A percentile compares a stretch with the other conserved stretches of the same genome.
Conservation (phyloP, 768 basidiomycete species). For the Neoboletus magnificus region DNA sequence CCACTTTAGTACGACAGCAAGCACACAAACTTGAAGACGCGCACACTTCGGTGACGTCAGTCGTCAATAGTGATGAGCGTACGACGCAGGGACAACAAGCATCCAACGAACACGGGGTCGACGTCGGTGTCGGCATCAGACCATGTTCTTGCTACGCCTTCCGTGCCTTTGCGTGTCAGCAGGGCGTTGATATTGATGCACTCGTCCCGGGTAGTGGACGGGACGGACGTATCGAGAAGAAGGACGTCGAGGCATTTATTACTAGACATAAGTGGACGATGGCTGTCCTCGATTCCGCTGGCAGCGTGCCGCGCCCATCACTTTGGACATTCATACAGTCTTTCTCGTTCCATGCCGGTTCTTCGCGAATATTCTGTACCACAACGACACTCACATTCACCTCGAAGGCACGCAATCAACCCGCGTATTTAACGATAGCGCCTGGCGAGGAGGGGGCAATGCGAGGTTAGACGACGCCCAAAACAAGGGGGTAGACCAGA, state of each 20-base stretch:
- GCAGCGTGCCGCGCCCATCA: not conserved
- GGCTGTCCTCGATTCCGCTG: not conserved
- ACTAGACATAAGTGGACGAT: not conserved
- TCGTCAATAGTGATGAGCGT: not conserved
- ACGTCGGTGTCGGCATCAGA: conserved; percentile 17
- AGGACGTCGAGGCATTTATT: conserved; percentile 67
- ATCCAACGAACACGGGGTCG: conserved; percentile 43
- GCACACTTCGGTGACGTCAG: too few species aligned
- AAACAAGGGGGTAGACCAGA: not conserved
- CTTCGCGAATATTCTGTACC: not conserved
- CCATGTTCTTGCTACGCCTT: conserved; percentile 66
- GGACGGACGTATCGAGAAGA: conserved; percentile 69
- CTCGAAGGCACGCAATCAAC: not conserved
- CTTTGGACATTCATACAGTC: not conserved
- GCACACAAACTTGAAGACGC: too few species aligned
- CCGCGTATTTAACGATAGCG: not conserved
- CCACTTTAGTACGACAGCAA: too few species aligned
- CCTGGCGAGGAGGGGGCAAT: not conserved
- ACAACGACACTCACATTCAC: not conserved
- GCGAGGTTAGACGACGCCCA: not conserved
- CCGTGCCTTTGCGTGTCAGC: conserved; percentile 68
- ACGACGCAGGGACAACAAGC: conserved; percentile 28
- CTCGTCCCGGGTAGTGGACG: conserved; percentile 70
- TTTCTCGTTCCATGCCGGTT: not conserved
- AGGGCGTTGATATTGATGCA: conserved; percentile 54